phyloP scores from a whole-genome alignment of 352 stramenopile genomes.

The Pythium phragmiticola region DNA sequence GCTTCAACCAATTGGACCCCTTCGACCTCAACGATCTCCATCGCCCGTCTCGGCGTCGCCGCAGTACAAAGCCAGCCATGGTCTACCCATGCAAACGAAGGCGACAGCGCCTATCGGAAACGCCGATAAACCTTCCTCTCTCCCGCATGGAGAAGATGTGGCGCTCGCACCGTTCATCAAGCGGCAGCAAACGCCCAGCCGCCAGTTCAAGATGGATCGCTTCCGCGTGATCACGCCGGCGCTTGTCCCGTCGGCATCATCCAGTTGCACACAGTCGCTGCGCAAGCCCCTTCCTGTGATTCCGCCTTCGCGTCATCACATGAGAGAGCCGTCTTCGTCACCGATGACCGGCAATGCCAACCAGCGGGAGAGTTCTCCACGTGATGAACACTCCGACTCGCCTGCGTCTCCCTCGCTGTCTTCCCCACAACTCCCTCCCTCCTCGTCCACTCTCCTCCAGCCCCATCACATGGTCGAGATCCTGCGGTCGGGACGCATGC shows the following conservation, averaged over 20 bases:
- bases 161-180: slow-evolving; percentile 30
- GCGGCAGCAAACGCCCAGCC: slow-evolving; percentile 37
- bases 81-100: not conserved
- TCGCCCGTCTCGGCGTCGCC: too few species aligned
- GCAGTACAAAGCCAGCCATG: not conserved
- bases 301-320: slow-evolving; percentile 30
- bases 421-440: slow-evolving; percentile 4
- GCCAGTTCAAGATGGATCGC: slow-evolving; percentile 71
- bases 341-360: slow-evolving; percentile 18
- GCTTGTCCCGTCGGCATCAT: slow-evolving; percentile 16
- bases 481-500: slow-evolving; percentile 64
- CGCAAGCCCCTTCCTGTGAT: slow-evolving; percentile 27
- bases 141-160: slow-evolving; percentile 12
- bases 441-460: slow-evolving; percentile 37
- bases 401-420: not conserved
- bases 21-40: not conserved
- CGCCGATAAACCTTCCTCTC: not conserved
- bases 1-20: slow-evolving; percentile 11
- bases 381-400: not conserved
- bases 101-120: not conserved
- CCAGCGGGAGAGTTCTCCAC: slow-evolving; percentile 16
- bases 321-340: not conserved
- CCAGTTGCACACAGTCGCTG: not conserved
- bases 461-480: slow-evolving; percentile 74
- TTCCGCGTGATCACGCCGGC: slow-evolving; percentile 56